Evolutionary conservation across 257 asterid species (phyloP), one percentile per base, ranked within the genome.

Genomic region (Thymus quinquecostatus): DNA sequence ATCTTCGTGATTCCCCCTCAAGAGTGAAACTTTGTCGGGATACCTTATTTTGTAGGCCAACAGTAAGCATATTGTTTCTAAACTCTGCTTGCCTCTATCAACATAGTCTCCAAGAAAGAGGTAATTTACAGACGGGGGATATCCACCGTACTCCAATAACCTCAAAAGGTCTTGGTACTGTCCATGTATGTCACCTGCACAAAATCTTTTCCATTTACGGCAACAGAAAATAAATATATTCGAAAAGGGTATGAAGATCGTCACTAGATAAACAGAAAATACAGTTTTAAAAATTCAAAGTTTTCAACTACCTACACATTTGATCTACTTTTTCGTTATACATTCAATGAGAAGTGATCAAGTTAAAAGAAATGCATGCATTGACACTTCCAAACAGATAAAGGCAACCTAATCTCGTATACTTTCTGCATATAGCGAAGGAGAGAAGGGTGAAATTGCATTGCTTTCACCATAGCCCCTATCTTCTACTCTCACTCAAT

Each of bases 1-100:
- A 75, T 89, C 95, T 77, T 89, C 96, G 9, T 89, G 96, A 80
- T 89, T 89, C 57, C 96, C 96, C 68, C 96, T 82, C 45, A 89
- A 78, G 74, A 90, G 95, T 75, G 72, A 85, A 13, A 90, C 67
- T 64, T 81, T 88, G 58, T 86, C 86, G 0, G 96, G 97, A 47
- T 90, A 81, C 68, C 86, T 81, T 68, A 90, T 82, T 73, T 90
- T 90, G 81, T 85, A 90, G 53, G 96, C 93, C 82, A 90, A 69
- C 57, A 90, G 79, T 62, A 90, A 69, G 77, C 97, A 90, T 82
- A 90, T 90, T 4, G 97, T 90, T 71, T 90, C 97, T 71, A 90
- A 75, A 75, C 97, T 90, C 81, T 88, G 92, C 81, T 86, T 90
- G 82, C 97, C 97, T 73, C 96, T 69, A 67, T 90, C 96, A 21